Evolutionary conservation across 208 protist species (phyloP).

Genomic region (Leishmania lainsoni): DNA sequence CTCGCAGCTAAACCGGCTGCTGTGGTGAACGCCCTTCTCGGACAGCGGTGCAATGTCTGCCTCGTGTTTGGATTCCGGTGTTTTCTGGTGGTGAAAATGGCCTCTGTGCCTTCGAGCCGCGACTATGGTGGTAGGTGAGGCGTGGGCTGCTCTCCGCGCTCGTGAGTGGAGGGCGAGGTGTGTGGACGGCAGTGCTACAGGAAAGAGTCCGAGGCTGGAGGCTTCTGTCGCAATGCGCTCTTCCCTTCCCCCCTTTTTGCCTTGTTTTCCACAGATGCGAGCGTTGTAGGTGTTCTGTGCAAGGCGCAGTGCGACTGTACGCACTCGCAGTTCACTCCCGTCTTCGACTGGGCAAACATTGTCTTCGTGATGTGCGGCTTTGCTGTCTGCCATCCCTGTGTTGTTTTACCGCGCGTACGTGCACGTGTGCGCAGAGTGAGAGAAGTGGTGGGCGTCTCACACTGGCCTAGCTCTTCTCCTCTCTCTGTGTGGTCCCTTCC

Average conservation of each 20-base stretch:
- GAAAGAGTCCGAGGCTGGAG: not conserved
- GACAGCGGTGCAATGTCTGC: too few relatives aligned
- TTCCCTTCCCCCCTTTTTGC: not conserved
- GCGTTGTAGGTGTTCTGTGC: too few relatives aligned
- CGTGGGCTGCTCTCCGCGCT: not conserved
- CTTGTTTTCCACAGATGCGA: not conserved
- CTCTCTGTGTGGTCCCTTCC: not conserved
- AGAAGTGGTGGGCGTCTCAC: not conserved
- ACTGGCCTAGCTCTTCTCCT: not conserved
- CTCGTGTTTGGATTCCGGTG: not conserved
- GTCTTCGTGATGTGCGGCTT: not conserved
- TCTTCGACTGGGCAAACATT: not conserved
- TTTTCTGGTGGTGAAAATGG: not conserved
- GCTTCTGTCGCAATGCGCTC: not conserved
- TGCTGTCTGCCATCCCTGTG: not conserved
- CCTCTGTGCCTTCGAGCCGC: not conserved
- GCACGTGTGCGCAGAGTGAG: not conserved
- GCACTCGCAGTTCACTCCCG: not conserved
- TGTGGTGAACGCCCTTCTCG: not conserved
- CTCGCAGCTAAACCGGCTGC: not conserved
- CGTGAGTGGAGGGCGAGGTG: not conserved
- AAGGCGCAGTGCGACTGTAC: not conserved
- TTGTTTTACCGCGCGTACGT: not conserved
- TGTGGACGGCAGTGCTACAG: too few relatives aligned
- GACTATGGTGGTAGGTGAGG: not conserved